Conservation (phyloP, 2,329 filamentous ascomycete genomes). For the Alternaria tenuissima region DNA sequence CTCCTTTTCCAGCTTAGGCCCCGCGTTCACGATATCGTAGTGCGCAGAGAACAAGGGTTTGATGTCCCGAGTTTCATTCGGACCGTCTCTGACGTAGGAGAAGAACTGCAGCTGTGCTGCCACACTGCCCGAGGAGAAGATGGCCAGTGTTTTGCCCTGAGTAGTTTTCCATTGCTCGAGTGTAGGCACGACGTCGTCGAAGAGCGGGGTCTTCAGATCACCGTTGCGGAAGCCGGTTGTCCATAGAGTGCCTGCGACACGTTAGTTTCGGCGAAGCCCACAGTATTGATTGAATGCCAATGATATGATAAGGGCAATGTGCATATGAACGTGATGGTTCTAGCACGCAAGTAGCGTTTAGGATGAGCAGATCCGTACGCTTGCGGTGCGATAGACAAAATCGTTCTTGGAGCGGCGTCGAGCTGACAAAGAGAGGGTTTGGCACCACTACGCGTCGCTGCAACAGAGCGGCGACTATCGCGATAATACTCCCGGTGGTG, state of each 20-base stretch:
- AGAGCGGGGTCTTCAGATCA: constrained; percentile 75
- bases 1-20: constrained; percentile 70
- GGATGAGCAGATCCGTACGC: constrained; percentile 18
- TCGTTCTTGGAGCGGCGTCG: constrained; percentile 12
- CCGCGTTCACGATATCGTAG: constrained; percentile 84
- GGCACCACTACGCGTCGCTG: constrained; percentile 22
- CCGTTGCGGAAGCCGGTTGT: constrained; percentile 75
- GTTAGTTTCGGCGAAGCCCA: constrained; percentile 25
- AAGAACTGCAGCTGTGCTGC: constrained; percentile 83
- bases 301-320: constrained; percentile 15
- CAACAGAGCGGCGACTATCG: constrained; percentile 36
- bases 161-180: constrained; percentile 66
- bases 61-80: constrained; percentile 52
- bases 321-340: constrained; percentile 2
- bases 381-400: constrained; percentile 3
- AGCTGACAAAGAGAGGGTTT: constrained; percentile 19
- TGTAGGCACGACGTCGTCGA: constrained; percentile 74
- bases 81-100: constrained; percentile 59
- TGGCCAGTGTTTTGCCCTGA: constrained; percentile 66
- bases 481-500: constrained; percentile 27
- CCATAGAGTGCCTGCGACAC: constrained; percentile 71
- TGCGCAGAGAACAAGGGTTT: constrained; percentile 48
- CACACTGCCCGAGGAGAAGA: constrained; percentile 84
- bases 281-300: not conserved
- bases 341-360: constrained; percentile 5